Base-by-base conservation (phyloP, 2,329 filamentous ascomycete genomes). In the Apiospora marii region DNA sequence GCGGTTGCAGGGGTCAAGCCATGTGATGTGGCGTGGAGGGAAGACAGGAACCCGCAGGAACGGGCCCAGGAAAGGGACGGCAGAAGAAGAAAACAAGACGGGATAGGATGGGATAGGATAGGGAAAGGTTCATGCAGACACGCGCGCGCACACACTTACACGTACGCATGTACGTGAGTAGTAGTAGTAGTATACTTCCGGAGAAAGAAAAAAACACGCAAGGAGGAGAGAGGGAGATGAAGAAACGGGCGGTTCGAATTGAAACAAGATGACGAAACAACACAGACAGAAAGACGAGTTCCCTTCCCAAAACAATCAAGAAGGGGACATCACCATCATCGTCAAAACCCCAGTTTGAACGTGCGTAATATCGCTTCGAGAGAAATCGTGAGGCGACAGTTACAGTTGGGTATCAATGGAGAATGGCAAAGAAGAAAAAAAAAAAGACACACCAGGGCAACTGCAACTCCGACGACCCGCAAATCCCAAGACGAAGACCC, bases 331-430 rank as follows among this genome's bases (percentile, higher is more conserved):
- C 37, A 7, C 10, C 37, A 30, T 30, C 27, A 30, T 30, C 27
- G 19, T 19, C 44, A 19, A 49, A n/a, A n/a, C 6, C 19, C 22
- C 19, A 49, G n/a, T 22, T 64, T 12, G 58, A 41, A 64, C 34
- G 34, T 64, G 37, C 7, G 58, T 34, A 64, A 64, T n/a, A n/a
- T 64, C 58, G 58, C 58, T 64, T 64, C 58, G 58, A n/a, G 34
- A 24, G 22, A 49, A 22, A n/a, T n/a, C 34, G 58, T 12, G 58
- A 64, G 58, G 58, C 58, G 58, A 64, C 58, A 64, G 34, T 64
- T 41, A 64, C 58, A 64, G 34, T 64, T 64, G 58, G 58, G 58
- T 64, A 64, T 41, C 58, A 64, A 64, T 64, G 58, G 58, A 64
- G 34, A 37, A 37, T 30, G 27, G 27, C 27, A 30, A 30, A 30